Evolutionary conservation across 2,329 filamentous ascomycete species (phyloP).

Genomic region (Pyrenochaeta sp.): DNA sequence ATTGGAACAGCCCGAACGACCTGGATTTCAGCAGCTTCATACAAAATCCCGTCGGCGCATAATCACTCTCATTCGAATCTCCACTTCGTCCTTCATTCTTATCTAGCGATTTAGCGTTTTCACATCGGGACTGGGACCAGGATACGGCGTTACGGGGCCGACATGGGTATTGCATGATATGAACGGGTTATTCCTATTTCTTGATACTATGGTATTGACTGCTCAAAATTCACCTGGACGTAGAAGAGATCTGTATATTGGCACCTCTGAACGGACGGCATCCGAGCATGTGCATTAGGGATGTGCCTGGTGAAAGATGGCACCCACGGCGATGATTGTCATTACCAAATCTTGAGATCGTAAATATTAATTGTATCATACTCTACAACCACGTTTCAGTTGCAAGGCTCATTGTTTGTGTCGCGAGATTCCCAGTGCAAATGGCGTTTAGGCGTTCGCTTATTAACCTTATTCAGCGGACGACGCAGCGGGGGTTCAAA

Average conservation of each 20-base stretch:
- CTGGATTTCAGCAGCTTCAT: slow-evolving; percentile 49
- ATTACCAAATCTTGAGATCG: neutral
- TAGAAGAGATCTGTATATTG: too few relatives aligned
- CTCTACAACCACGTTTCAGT: too few relatives aligned
- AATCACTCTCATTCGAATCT: slow-evolving; percentile 24
- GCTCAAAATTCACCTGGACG: neutral
- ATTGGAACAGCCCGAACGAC: slow-evolving; percentile 44
- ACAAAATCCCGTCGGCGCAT: slow-evolving; percentile 43
- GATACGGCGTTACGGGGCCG: slow-evolving; percentile 31
- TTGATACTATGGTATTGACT: neutral
- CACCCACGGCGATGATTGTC: neutral
- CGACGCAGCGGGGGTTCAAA: slow-evolving; percentile 4
- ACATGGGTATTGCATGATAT: slow-evolving; percentile 9
- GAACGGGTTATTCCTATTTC: neutral
- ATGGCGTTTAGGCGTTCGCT: slow-evolving; percentile 7
- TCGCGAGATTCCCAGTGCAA: neutral
- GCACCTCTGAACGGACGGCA: too few relatives aligned
- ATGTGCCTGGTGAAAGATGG: neutral
- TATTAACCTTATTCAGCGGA: slow-evolving; percentile 10
- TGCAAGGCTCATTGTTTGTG: too few relatives aligned
- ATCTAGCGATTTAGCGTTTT: slow-evolving; percentile 47
- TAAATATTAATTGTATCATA: slow-evolving; percentile 15
- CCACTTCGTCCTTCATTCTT: slow-evolving; percentile 27
- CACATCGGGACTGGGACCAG: slow-evolving; percentile 29
- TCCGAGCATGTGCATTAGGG: neutral